Evolutionary conservation across 2,329 filamentous ascomycete species (phyloP).

Genomic region (Dissoconium aciculare): DNA sequence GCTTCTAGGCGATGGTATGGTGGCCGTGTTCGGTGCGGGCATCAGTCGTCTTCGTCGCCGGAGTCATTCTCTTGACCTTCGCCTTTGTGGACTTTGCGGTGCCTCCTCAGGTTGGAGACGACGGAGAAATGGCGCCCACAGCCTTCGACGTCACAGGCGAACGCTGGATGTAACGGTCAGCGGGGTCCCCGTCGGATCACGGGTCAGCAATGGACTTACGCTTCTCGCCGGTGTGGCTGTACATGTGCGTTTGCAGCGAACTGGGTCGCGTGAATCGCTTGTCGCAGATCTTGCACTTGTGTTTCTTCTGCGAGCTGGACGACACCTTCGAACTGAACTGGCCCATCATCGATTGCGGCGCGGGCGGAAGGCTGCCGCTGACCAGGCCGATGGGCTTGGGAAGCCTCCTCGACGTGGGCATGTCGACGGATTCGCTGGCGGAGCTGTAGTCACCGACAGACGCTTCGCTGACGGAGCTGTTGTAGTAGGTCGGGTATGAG

Average conservation of each 20-base stretch:
- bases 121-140: constrained; percentile 95
- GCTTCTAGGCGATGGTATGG: no score
- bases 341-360: constrained; percentile 94
- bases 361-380: constrained; percentile 51
- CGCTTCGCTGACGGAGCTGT: constrained; percentile 62
- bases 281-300: constrained; percentile 98
- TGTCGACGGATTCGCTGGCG: constrained; percentile 70
- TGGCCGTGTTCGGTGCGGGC: no score
- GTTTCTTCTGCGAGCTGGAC: constrained; percentile 94
- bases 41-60: constrained; percentile 34
- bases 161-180: no score
- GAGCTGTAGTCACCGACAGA: constrained; percentile 90
- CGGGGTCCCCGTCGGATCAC: no score
- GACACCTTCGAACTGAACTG: constrained; percentile 96
- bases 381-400: constrained; percentile 59
- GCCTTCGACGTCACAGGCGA: constrained; percentile 83
- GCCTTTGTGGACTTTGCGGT: constrained; percentile 90
- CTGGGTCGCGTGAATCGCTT: constrained; percentile 93
- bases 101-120: constrained; percentile 83
- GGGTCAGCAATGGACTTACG: no score
- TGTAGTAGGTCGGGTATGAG: constrained; percentile 71
- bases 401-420: constrained; percentile 64
- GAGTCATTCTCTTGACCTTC: constrained; percentile 38
- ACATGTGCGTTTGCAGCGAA: constrained; percentile 94
- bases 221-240: constrained; percentile 96